Conservation (phyloP, 1,284 basidiomycete species). For the Moesziomyces globuligerus region DNA sequence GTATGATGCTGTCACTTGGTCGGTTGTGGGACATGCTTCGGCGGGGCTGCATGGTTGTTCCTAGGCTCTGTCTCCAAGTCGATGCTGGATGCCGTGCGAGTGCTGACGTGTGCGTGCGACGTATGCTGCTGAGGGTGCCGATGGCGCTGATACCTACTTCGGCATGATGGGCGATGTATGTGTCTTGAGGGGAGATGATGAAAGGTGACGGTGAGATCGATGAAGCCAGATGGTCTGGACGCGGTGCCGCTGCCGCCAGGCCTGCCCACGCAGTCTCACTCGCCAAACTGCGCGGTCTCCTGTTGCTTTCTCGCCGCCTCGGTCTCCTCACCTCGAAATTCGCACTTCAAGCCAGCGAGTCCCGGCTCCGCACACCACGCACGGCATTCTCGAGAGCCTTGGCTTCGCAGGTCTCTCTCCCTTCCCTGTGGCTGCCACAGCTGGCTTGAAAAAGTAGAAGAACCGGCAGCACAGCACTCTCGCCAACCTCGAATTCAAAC, state of each 20-base stretch:
- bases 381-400: no score
- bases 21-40: neutral
- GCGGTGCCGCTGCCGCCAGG: slow-evolving; percentile 6
- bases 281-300: slow-evolving; percentile 1
- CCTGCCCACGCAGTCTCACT: slow-evolving; percentile 5
- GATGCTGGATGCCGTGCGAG: slow-evolving; percentile 1
- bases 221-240: slow-evolving; percentile 17
- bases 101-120: slow-evolving; percentile 1
- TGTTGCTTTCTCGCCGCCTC: neutral
- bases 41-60: neutral
- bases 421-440: neutral
- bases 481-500: no score
- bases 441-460: no score
- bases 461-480: no score
- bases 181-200: slow-evolving; percentile 43
- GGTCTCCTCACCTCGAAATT: no score
- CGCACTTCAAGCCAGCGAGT: neutral
- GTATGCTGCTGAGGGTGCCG: slow-evolving; percentile 10
- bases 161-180: slow-evolving; percentile 62
- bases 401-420: no score
- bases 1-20: neutral
- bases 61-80: neutral
- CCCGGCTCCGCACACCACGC: neutral
- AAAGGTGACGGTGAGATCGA: slow-evolving; percentile 34
- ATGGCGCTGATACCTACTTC: slow-evolving; percentile 50